Evolutionary conservation across 1,284 basidiomycete species (phyloP), one percentile per base, ranked within the genome.

Genomic region (Veloporphyrellus conicus): DNA sequence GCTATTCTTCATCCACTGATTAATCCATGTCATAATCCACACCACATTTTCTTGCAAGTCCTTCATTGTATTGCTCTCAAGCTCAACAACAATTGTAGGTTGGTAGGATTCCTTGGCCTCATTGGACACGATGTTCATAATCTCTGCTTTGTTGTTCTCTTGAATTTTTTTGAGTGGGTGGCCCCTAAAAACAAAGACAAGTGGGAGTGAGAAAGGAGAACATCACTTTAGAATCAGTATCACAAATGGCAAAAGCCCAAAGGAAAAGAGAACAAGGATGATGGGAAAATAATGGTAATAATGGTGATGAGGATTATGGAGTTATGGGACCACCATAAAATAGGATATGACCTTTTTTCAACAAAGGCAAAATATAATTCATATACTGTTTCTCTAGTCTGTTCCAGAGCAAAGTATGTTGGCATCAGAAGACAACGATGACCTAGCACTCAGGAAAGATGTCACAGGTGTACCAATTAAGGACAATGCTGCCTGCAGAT

Each of bases 61-160:
- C 29, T 88, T 84, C 36, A 78, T 81, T 15, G 73, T 78, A 63
- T 95, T 88, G 63, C 89, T 93, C 52, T 75, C 69, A 20, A 99
- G 75, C 64, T 93, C 91, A 19, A 98, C 86, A 27, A 99, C 79
- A 54, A 95, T 90, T 66, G 92, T 86, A 19, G 78, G 66, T 0
- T 85, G 79, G 67, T 98, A 99, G 1, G 90, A 89, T 33, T 84
- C 81, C 31, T 83, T 76, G 3, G 95, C 94, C 67, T 99, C 95
- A 37, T 91, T 87, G 9, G 89, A 72, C 20, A 96, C 86, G 29
- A 93, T 84, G 61, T 91, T 79, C 94, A 99, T 97, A 64, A 99
- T 99, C 70, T 99, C 95, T 9, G 94, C 93, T 59, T 94, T 87
- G 69, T 99, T 95, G 68, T 99, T 99, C 69, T 99, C 96, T 65